phyloP scores from a whole-genome alignment of 345 rosid species.

The Camelina neglecta region DNA sequence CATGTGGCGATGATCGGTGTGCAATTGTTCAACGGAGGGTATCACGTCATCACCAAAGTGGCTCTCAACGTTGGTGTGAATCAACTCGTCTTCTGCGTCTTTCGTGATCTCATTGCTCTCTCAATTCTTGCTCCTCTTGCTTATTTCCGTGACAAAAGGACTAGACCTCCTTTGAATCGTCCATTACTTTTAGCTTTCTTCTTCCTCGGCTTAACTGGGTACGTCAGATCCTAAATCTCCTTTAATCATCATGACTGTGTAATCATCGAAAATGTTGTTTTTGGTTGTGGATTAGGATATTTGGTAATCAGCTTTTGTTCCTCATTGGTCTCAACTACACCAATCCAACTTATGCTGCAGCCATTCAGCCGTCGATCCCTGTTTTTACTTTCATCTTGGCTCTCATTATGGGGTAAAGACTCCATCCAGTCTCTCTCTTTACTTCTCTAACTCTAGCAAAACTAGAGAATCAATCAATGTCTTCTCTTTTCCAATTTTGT shows the following conservation, averaged over 20 bases:
- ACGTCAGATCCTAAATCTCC: neutral
- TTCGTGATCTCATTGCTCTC: conserved; percentile 92
- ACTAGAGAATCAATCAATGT: conserved; percentile 1
- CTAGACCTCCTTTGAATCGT: conserved; percentile 75
- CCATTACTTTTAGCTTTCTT: conserved; percentile 68
- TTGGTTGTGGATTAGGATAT: conserved; percentile 59
- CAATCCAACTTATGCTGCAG: conserved; percentile 98
- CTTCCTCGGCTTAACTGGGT: conserved; percentile 97
- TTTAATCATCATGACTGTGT: neutral
- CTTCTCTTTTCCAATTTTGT: neutral
- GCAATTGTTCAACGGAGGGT: conserved; percentile 85
- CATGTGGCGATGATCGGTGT: conserved; percentile 82
- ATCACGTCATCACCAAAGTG: conserved; percentile 94
- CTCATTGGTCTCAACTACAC: conserved; percentile 93
- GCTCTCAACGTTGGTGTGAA: conserved; percentile 94
- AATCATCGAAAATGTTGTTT: neutral
- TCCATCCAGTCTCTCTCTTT: neutral
- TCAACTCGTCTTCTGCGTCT: conserved; percentile 93
- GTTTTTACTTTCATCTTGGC: conserved; percentile 94
- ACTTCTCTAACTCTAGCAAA: conserved; percentile 4
- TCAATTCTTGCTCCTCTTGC: conserved; percentile 90
- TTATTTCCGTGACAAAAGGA: conserved; percentile 79
- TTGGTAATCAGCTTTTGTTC: conserved; percentile 96
- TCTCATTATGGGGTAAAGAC: conserved; percentile 78
- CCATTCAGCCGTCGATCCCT: conserved; percentile 94